Evolutionary conservation across 495 filamentous ascomycete genomes (phyloP).

Genomic region (Penicillium cinerascens): DNA sequence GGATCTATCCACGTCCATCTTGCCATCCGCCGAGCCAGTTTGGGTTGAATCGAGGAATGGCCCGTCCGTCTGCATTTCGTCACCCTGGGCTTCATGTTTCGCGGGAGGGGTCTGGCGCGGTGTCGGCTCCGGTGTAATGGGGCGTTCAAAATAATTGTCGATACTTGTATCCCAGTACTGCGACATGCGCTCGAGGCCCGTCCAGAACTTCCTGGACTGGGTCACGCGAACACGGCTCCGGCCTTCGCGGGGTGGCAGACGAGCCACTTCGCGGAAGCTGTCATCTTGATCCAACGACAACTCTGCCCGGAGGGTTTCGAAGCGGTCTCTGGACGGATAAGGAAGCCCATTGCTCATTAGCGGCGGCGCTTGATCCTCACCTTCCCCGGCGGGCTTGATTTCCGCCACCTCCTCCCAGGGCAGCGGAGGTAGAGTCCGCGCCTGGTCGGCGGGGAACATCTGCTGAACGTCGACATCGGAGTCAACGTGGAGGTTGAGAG

Average conservation of each 20-base stretch:
- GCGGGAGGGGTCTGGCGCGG: conserved; percentile 18
- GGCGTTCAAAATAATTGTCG: conserved; percentile 51
- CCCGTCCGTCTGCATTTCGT: conserved; percentile 26
- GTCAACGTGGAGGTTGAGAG: conserved; percentile 51
- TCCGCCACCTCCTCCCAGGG: conserved; percentile 42
- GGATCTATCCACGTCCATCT: conserved; percentile 36
- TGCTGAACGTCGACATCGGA: conserved; percentile 38
- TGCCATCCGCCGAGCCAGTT: conserved; percentile 9
- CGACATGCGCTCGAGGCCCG: conserved; percentile 53
- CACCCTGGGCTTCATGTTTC: conserved; percentile 9
- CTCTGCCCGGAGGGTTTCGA: conserved; percentile 47
- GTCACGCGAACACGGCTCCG: conserved; percentile 45
- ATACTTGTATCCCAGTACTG: conserved; percentile 63
- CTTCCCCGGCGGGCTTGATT: conserved; percentile 10
- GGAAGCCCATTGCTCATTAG: conserved; percentile 50
- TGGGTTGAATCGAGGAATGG: neutral
- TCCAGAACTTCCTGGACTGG: conserved; percentile 60
- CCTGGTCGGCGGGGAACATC: conserved; percentile 42
- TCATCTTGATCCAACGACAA: conserved; percentile 54
- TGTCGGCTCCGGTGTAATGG: conserved; percentile 25
- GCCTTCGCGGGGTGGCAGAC: conserved; percentile 39
- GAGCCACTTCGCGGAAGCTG: conserved; percentile 50
- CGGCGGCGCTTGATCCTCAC: conserved; percentile 22
- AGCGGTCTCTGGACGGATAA: conserved; percentile 46
- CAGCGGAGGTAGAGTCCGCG: conserved; percentile 41